Evolutionary conservation across 768 basidiomycete genomes (phyloP).

Genomic region (Leccinum disarticulatum): DNA sequence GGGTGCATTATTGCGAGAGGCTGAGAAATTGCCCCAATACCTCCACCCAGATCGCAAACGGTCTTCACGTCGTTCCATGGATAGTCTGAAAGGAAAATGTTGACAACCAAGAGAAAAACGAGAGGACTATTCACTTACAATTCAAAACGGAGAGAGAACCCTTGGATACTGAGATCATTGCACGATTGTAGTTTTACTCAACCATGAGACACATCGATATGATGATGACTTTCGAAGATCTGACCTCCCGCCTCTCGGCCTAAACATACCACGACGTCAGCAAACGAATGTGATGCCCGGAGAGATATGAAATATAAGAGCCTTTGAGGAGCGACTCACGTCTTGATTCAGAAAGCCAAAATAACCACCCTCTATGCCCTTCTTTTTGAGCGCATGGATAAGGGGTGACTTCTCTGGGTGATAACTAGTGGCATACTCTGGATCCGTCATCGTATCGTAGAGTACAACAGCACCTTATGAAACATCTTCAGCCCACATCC

Average conservation of each 20-base stretch:
- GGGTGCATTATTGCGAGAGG: not conserved
- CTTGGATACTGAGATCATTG: constrained; percentile 24
- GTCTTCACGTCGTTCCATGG: not conserved
- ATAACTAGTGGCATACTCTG: constrained; percentile 23
- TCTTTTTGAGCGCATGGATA: constrained; percentile 19
- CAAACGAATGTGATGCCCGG: not conserved
- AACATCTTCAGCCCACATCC: constrained; percentile 12
- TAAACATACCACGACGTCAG: constrained; percentile 3
- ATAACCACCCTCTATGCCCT: constrained; percentile 15
- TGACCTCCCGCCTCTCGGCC: constrained; percentile 19
- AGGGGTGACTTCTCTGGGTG: constrained; percentile 23
- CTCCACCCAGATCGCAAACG: not conserved
- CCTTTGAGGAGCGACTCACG: constrained; percentile 12
- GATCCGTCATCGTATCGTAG: constrained; percentile 28
- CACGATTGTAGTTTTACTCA: constrained; percentile 20
- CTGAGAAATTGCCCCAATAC: not conserved
- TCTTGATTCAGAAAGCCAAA: constrained; percentile 25
- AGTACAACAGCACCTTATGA: constrained; percentile 17
- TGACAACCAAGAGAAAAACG: not conserved
- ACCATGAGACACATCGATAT: not conserved
- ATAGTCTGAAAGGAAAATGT: not conserved
- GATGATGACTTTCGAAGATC: not conserved
- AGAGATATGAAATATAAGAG: too few relatives aligned
- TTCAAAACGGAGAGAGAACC: constrained; percentile 13
- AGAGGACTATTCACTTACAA: not conserved